Conservation (phyloP, 768 basidiomycete species). For the Mycena indigotica region DNA sequence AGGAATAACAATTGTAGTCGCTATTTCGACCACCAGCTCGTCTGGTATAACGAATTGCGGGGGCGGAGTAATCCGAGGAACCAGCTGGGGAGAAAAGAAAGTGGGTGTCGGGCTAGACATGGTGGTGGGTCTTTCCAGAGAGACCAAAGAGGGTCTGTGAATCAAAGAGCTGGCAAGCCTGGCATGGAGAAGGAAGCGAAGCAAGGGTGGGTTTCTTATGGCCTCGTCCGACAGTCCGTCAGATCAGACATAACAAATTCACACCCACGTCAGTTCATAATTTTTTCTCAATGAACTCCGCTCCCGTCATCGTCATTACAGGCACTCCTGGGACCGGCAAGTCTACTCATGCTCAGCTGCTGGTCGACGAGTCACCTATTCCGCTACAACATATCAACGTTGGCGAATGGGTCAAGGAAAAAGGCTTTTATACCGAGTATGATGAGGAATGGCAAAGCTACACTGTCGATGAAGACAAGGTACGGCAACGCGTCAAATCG, state of each 20-base stretch:
- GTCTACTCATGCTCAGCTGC: slow-evolving; percentile 87
- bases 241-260: too few species aligned
- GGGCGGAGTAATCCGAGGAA: slow-evolving; percentile 37
- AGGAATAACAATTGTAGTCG: slow-evolving; percentile 51
- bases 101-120: slow-evolving; percentile 7
- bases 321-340: slow-evolving; percentile 92
- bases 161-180: neutral
- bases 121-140: slow-evolving; percentile 2
- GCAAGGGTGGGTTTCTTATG: neutral
- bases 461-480: slow-evolving; percentile 95
- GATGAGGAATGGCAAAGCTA: slow-evolving; percentile 96
- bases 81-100: slow-evolving; percentile 24
- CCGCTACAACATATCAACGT: slow-evolving; percentile 85
- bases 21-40: slow-evolving; percentile 51
- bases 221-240: too few species aligned
- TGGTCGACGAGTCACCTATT: slow-evolving; percentile 69
- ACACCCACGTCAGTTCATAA: too few species aligned
- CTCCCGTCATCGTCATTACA: neutral
- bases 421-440: slow-evolving; percentile 76
- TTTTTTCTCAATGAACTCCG: neutral
- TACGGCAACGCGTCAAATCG: slow-evolving; percentile 34
- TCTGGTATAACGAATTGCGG: slow-evolving; percentile 40
- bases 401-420: slow-evolving; percentile 86
- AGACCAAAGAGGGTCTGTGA: neutral
- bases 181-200: slow-evolving; percentile 25